Evolutionary conservation across 306 rosid species (phyloP).

Genomic region (Quercus engelmannii): DNA sequence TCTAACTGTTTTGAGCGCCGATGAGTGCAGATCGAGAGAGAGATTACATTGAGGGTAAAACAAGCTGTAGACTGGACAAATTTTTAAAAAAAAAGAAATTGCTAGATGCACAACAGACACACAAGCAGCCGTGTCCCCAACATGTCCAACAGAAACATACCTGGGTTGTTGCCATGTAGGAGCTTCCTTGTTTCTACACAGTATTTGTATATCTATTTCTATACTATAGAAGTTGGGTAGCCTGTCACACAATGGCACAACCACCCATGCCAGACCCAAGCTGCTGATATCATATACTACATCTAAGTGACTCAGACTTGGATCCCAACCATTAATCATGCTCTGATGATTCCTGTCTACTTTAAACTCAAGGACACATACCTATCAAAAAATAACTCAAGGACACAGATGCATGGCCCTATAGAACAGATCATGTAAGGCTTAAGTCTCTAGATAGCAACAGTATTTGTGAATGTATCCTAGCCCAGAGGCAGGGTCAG

Average conservation of each 20-base stretch:
- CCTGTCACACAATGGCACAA: background rate
- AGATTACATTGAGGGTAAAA: too few relatives aligned
- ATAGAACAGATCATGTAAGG: background rate
- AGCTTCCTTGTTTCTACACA: background rate
- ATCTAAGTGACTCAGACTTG: background rate
- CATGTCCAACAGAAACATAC: too few relatives aligned
- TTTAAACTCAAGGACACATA: background rate
- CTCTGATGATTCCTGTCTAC: background rate
- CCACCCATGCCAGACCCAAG: background rate
- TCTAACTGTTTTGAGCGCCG: too few relatives aligned
- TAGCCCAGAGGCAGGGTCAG: background rate
- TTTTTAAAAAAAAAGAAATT: too few relatives aligned
- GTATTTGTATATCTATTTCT: background rate
- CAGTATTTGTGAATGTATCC: background rate
- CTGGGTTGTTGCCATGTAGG: too few relatives aligned
- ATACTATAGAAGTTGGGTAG: background rate
- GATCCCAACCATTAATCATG: background rate
- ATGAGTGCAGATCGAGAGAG: too few relatives aligned
- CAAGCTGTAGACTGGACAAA: too few relatives aligned
- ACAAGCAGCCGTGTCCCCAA: too few relatives aligned
- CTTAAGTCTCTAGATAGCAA: background rate
- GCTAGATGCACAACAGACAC: too few relatives aligned
- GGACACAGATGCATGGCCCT: background rate
- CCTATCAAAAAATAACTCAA: background rate
- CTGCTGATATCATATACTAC: background rate